Percentiles rank a stretch among this genome's conserved stretches.
These are phyloP conservation scores for Tuber aestivum DNA, from an alignment of 495 filamentous ascomycete species.

Conservation along the genomic window DNA sequence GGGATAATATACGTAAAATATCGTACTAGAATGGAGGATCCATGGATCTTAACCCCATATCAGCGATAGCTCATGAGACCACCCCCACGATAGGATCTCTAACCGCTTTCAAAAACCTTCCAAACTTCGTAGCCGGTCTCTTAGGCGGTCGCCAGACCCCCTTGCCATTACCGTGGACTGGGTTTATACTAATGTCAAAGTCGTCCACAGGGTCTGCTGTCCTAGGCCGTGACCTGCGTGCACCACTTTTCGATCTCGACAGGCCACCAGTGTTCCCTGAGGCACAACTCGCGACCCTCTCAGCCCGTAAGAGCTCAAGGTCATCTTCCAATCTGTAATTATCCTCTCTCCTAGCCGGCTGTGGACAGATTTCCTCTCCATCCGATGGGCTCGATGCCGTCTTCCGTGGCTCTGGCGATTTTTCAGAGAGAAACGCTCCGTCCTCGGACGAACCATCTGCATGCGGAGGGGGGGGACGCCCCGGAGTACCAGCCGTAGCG, in stretches of 20 bases:
- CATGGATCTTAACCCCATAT: constrained; percentile 53
- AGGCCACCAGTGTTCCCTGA: constrained; percentile 43
- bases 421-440: constrained; percentile 9
- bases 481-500: constrained; percentile 13
- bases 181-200: constrained; percentile 71
- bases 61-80: constrained; percentile 55
- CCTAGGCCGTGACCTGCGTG: constrained; percentile 43
- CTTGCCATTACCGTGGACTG: constrained; percentile 63
- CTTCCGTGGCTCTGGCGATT: not conserved
- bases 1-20: constrained; percentile 86
- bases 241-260: constrained; percentile 44
- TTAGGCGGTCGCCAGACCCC: constrained; percentile 60
- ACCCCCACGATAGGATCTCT: constrained; percentile 11
- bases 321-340: constrained; percentile 75
- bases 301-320: constrained; percentile 72
- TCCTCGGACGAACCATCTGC: constrained; percentile 5
- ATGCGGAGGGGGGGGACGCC: constrained; percentile 4
- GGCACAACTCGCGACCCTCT: constrained; percentile 62
- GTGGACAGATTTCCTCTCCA: not conserved
- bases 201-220: constrained; percentile 67
- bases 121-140: constrained; percentile 58
- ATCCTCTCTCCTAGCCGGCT: constrained; percentile 51
- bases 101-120: constrained; percentile 56
- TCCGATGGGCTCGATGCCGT: not conserved
- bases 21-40: constrained; percentile 69